Conservation (phyloP, 306 rosid genomes). For the Vigna unguiculata region DNA sequence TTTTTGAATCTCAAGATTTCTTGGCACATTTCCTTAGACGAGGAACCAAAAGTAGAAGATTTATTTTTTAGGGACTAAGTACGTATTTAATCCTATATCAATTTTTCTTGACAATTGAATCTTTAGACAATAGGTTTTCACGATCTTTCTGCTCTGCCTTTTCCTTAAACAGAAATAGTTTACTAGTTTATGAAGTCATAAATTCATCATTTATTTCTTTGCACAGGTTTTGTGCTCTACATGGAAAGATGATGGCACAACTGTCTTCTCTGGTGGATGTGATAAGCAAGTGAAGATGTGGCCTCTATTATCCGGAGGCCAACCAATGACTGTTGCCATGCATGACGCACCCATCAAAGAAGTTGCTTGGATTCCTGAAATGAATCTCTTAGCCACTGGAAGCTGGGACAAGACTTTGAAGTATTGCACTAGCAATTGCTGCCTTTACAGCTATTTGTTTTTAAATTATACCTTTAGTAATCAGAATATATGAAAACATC, state of each 20-base stretch:
- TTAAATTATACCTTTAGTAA: neutral
- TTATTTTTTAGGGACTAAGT: neutral
- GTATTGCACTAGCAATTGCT: slow-evolving; percentile 48
- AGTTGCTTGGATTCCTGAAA: slow-evolving; percentile 89
- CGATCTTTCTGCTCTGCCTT: neutral
- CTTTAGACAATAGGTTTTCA: neutral
- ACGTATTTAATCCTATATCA: neutral
- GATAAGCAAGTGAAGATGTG: slow-evolving; percentile 99
- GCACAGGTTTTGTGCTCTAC: slow-evolving; percentile 82
- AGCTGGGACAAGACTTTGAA: slow-evolving; percentile 93
- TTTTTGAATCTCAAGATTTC: neutral
- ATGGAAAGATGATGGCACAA: slow-evolving; percentile 96
- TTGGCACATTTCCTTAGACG: too few relatives aligned
- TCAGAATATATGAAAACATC: slow-evolving; percentile 3
- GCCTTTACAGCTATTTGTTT: slow-evolving; percentile 20
- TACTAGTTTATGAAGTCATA: neutral
- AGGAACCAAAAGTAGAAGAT: too few relatives aligned
- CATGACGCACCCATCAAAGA: slow-evolving; percentile 91
- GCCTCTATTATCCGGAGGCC: slow-evolving; percentile 85
- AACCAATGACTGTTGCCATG: slow-evolving; percentile 87
- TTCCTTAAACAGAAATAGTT: slow-evolving; percentile 2
- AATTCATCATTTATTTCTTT: slow-evolving; percentile 4
- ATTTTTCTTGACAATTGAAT: neutral
- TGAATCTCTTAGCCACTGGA: slow-evolving; percentile 81
- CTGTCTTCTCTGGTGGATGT: slow-evolving; percentile 96